A percentile compares a stretch with the other conserved stretches of the same genome.
Evolutionary conservation across 352 stramenopile genomes (phyloP).

Genomic region (Halophytophthora polymorphica): DNA sequence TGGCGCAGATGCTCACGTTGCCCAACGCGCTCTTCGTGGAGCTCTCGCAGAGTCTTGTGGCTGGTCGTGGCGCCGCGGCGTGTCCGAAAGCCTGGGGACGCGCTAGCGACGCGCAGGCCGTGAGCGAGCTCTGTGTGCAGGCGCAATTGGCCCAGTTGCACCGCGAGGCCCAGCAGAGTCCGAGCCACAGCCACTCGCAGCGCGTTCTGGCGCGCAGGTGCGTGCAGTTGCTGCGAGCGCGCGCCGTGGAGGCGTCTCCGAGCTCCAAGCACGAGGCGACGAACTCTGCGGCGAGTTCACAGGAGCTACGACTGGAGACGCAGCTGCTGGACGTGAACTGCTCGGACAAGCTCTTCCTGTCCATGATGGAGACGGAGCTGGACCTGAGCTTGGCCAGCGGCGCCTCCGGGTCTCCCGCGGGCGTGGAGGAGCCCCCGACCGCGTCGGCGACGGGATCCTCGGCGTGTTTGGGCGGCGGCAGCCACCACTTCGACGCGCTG

Average conservation of each 20-base stretch:
- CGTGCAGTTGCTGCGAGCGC: constrained; percentile 23
- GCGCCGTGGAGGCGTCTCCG: constrained; percentile 9
- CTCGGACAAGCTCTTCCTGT: constrained; percentile 25
- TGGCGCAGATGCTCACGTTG: constrained; percentile 32
- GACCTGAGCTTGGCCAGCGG: neutral
- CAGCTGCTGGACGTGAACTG: constrained; percentile 18
- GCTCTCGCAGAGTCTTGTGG: constrained; percentile 36
- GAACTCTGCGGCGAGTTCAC: constrained; percentile 10
- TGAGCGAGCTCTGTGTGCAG: constrained; percentile 31
- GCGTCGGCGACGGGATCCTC: constrained; percentile 10
- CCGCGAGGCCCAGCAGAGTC: constrained; percentile 16
- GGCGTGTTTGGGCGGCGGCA: constrained; percentile 13
- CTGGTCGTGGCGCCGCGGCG: constrained; percentile 8
- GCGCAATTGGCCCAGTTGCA: constrained; percentile 45
- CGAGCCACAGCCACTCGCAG: constrained; percentile 10
- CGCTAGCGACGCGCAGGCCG: constrained; percentile 11
- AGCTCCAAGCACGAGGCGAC: constrained; percentile 6
- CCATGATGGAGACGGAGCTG: constrained; percentile 27
- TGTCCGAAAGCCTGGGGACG: constrained; percentile 1
- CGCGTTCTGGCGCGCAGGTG: constrained; percentile 24
- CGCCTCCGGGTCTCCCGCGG: constrained; percentile 1
- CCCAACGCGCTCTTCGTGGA: constrained; percentile 34
- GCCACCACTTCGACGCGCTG: constrained; percentile 15
- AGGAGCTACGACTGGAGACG: constrained; percentile 6
- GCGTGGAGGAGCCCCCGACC: constrained; percentile 1